A percentile compares a stretch with the other conserved stretches of the same genome.
Conservation (phyloP, 2,329 filamentous ascomycete genomes). For the Fusarium xylarioides region DNA sequence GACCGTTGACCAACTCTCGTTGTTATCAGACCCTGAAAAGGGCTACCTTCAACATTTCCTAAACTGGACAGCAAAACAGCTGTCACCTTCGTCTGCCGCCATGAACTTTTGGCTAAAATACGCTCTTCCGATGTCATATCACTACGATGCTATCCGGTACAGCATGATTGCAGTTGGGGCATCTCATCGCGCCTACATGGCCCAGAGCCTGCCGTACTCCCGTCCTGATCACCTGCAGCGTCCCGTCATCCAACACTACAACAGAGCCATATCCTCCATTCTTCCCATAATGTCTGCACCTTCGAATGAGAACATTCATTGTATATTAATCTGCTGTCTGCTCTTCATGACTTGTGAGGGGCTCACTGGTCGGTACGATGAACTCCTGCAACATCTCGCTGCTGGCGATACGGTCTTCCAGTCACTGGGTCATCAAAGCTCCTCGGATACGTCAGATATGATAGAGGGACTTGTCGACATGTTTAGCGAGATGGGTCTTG, state of each 20-base stretch:
- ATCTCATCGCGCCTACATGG: constrained; percentile 9
- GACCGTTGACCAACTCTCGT: neutral
- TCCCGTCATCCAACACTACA: constrained; percentile 12
- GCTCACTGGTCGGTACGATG: constrained; percentile 1
- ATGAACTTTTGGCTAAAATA: constrained; percentile 6
- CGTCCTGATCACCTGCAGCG: neutral
- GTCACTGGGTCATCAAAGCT: neutral
- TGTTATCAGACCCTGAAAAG: neutral
- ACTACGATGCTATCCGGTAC: neutral
- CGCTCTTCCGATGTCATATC: constrained; percentile 9
- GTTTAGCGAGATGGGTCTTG: neutral
- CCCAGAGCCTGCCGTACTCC: neutral
- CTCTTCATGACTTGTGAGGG: constrained; percentile 9
- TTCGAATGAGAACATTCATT: neutral
- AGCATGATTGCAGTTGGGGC: constrained; percentile 15
- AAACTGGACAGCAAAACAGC: neutral
- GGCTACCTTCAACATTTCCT: constrained; percentile 5
- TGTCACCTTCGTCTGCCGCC: neutral
- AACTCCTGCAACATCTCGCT: neutral
- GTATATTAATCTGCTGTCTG: neutral
- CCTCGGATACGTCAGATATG: neutral
- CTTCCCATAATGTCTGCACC: neutral
- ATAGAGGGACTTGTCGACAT: neutral
- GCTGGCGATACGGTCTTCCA: constrained; percentile 1
- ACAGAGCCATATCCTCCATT: constrained; percentile 7